phyloP scores from a whole-genome alignment of 768 basidiomycete species.

The Nidularia pulvinata region DNA sequence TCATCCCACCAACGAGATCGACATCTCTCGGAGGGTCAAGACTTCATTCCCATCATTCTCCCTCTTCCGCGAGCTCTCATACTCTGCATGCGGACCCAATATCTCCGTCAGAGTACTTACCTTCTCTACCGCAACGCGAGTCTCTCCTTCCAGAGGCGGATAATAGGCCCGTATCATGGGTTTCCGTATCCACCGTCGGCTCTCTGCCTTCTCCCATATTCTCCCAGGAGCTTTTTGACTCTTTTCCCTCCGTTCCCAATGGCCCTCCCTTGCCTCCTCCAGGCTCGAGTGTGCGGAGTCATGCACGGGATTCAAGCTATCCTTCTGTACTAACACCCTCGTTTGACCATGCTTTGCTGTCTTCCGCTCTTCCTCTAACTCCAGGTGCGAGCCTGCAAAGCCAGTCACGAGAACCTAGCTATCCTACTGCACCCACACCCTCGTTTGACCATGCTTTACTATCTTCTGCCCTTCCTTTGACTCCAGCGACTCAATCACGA shows the following conservation, averaged over 20 bases:
- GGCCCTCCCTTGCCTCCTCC: slow-evolving; percentile 27
- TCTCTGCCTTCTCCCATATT: slow-evolving; percentile 47
- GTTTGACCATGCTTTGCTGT: not conserved
- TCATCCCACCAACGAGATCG: slow-evolving; percentile 1
- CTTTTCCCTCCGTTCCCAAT: slow-evolving; percentile 72
- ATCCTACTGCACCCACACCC: slow-evolving; percentile 9
- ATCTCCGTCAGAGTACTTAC: not conserved
- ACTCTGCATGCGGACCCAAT: not conserved
- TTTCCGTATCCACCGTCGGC: slow-evolving; percentile 38
- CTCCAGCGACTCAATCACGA: not conserved
- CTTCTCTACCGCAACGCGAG: not conserved
- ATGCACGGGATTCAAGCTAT: not conserved
- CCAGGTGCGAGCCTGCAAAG: not conserved
- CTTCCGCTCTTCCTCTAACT: not conserved
- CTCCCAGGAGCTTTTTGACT: slow-evolving; percentile 63
- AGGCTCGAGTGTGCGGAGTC: not conserved
- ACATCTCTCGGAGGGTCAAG: slow-evolving; percentile 1
- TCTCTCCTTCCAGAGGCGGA: not conserved
- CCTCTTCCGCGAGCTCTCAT: not conserved
- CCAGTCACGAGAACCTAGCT: slow-evolving; percentile 3
- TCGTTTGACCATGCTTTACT: slow-evolving; percentile 41
- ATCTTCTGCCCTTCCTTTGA: slow-evolving; percentile 46
- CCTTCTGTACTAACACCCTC: not conserved
- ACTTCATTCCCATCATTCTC: not conserved
- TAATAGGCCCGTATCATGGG: slow-evolving; percentile 42